These are phyloP conservation scores for Boletus rufocinnamomeus DNA, from an alignment of 768 basidiomycete species.

Conservation along the genomic window DNA sequence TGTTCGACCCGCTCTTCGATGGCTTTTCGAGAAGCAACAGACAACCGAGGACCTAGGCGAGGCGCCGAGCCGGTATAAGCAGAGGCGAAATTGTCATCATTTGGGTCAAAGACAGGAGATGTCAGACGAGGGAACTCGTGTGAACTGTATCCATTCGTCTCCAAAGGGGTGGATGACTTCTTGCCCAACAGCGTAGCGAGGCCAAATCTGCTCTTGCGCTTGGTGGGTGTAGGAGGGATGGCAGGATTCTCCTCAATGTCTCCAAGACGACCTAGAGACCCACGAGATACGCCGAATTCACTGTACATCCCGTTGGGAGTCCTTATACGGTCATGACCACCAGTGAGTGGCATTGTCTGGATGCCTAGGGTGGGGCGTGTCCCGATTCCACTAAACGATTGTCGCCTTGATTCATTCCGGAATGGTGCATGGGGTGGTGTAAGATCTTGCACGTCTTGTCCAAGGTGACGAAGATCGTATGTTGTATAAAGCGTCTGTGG, in stretches of 20 bases:
- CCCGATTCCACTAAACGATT: conserved; percentile 73
- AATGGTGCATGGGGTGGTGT: conserved; percentile 66
- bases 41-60: conserved; percentile 55
- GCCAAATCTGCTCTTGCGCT: conserved; percentile 76
- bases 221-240: conserved; percentile 42
- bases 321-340: conserved; percentile 38
- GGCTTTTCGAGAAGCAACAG: conserved; percentile 66
- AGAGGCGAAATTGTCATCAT: conserved; percentile 48
- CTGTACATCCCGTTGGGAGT: conserved; percentile 51
- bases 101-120: conserved; percentile 45
- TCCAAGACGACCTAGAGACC: conserved; percentile 48
- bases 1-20: conserved; percentile 83
- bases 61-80: conserved; percentile 54
- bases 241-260: conserved; percentile 33
- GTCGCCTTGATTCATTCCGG: conserved; percentile 62
- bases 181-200: conserved; percentile 68
- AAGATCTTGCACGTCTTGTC: conserved; percentile 48
- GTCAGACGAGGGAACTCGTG: conserved; percentile 54
- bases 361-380: conserved; percentile 54
- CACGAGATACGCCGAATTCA: conserved; percentile 71
- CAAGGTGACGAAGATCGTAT: conserved; percentile 57
- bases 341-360: conserved; percentile 51
- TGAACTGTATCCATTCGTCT: conserved; percentile 37
- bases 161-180: conserved; percentile 35
- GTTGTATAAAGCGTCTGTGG: conserved; percentile 68